phyloP scores from a whole-genome alignment of 768 basidiomycete genomes.

The Pleurotus platypus region DNA sequence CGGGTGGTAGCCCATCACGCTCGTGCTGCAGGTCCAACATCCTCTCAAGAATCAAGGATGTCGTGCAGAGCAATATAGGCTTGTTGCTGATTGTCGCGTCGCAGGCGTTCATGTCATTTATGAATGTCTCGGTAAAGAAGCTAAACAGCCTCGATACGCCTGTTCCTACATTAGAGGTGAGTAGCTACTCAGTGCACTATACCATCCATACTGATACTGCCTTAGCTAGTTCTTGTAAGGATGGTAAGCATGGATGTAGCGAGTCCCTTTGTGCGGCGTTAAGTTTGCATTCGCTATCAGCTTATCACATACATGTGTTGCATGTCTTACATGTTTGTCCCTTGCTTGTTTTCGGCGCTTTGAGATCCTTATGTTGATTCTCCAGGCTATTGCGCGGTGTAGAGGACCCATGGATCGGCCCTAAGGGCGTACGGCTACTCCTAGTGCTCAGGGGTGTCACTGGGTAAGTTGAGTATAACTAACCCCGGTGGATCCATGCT shows the following conservation, averaged over 20 bases:
- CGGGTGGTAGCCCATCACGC: background rate
- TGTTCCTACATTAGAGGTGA: conserved; percentile 53
- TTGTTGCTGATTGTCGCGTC: conserved; percentile 54
- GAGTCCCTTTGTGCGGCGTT: background rate
- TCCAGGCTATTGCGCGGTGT: conserved; percentile 37
- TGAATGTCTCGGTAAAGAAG: conserved; percentile 63
- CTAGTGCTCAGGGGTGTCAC: conserved; percentile 56
- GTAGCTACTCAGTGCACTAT: conserved; percentile 9
- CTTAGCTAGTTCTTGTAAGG: conserved; percentile 49
- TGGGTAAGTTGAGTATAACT: conserved; percentile 41
- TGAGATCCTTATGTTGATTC: background rate
- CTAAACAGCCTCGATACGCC: conserved; percentile 56
- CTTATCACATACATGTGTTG: conserved; percentile 50
- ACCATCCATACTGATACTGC: background rate
- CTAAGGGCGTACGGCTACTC: conserved; percentile 59
- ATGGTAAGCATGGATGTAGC: conserved; percentile 39
- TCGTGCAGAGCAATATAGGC: conserved; percentile 44
- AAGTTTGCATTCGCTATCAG: conserved; percentile 24
- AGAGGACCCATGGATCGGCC: conserved; percentile 61
- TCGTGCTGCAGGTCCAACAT: background rate
- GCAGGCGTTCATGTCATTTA: conserved; percentile 57
- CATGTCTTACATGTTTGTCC: conserved; percentile 43
- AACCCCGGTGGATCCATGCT: no score
- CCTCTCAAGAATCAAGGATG: background rate
- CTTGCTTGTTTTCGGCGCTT: background rate